Conservation (phyloP, 768 basidiomycete species). For the Mycena leptocephala region DNA sequence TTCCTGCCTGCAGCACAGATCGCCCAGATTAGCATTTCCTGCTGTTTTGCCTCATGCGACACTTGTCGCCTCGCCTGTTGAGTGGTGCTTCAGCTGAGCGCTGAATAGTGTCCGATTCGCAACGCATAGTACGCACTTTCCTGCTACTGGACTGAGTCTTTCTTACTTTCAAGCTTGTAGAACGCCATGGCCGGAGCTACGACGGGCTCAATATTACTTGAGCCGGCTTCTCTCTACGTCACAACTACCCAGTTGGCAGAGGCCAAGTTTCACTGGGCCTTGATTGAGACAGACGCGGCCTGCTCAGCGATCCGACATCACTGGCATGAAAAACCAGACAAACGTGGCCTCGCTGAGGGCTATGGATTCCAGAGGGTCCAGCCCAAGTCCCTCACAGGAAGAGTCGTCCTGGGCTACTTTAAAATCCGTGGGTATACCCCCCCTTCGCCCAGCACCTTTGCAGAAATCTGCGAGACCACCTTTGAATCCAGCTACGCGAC, state of each 20-base stretch:
- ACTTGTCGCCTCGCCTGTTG: conserved; percentile 14
- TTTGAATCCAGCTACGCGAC: conserved; percentile 39
- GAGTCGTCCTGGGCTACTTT: conserved; percentile 42
- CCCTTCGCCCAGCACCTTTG: conserved; percentile 13
- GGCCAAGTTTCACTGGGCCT: conserved; percentile 41
- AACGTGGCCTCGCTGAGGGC: conserved; percentile 28
- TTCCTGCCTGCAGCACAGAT: conserved; percentile 27
- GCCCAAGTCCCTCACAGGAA: conserved; percentile 35
- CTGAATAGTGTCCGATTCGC: conserved; percentile 3
- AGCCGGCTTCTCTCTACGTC: conserved; percentile 36
- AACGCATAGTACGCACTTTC: conserved; percentile 2
- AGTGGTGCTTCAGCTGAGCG: conserved; percentile 15
- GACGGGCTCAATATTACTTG: conserved; percentile 28
- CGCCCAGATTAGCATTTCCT: conserved; percentile 34
- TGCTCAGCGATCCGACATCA: conserved; percentile 39
- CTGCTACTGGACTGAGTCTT: neutral
- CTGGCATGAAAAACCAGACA: conserved; percentile 36
- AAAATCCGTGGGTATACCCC: conserved; percentile 30
- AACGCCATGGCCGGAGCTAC: conserved; percentile 10
- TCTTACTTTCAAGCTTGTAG: neutral
- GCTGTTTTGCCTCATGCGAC: conserved; percentile 31
- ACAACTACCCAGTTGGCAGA: conserved; percentile 38
- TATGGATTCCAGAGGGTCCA: conserved; percentile 37
- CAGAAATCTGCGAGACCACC: conserved; percentile 30
- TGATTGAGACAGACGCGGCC: conserved; percentile 30